These are phyloP conservation scores for Pueraria montana DNA, from an alignment of 306 rosid genomes.

Conservation along the genomic window DNA sequence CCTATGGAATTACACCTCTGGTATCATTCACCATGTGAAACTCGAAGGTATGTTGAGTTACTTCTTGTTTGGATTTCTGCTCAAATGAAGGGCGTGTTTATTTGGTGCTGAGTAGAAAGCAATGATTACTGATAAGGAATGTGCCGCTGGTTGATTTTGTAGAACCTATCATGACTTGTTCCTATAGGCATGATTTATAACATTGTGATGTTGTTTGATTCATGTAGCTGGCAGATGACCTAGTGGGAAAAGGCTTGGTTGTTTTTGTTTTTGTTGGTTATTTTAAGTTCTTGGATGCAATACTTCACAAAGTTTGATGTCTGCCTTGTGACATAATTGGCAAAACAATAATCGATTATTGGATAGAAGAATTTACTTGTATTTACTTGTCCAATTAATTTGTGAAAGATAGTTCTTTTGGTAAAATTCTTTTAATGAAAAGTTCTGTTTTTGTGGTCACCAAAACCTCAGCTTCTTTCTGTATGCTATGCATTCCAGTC, in stretches of 20 bases:
- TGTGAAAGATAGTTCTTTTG: slow-evolving; percentile 8
- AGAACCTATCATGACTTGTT: not conserved
- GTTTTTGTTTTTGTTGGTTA: not conserved
- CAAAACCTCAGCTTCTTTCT: not conserved
- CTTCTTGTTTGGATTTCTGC: slow-evolving; percentile 25
- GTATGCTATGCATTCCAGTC: not conserved
- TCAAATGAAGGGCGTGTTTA: not conserved
- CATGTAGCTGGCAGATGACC: too few species aligned
- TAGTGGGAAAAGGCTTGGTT: not conserved
- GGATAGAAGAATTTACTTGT: not conserved
- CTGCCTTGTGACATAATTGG: slow-evolving; percentile 22
- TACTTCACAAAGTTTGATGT: slow-evolving; percentile 9
- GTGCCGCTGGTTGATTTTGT: not conserved
- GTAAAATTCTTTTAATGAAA: not conserved
- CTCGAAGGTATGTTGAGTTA: slow-evolving; percentile 64
- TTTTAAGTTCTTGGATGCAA: slow-evolving; percentile 3
- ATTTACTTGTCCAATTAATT: not conserved
- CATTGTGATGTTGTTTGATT: too few species aligned
- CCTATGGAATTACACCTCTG: slow-evolving; percentile 88
- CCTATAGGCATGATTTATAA: slow-evolving; percentile 7
- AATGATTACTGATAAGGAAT: slow-evolving; percentile 9
- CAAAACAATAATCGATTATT: not conserved
- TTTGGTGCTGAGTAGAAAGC: slow-evolving; percentile 13
- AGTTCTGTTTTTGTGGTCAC: not conserved
- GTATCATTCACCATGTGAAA: slow-evolving; percentile 90